Base-by-base conservation (phyloP, 345 rosid species). In the Arabis alpina region DNA sequence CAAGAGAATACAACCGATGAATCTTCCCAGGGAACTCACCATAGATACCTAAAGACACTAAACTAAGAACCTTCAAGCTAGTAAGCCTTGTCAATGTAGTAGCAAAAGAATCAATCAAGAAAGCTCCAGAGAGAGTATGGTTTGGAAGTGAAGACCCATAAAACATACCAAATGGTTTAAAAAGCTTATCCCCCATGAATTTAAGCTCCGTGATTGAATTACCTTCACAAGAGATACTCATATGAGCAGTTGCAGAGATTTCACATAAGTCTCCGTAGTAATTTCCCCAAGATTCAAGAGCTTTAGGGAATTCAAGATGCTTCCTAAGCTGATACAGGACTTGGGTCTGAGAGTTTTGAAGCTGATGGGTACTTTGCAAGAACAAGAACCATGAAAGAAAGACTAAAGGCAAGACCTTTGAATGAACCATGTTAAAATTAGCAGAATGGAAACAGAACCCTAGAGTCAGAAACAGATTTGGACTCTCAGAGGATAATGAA, bases 41-140 rank as follows among this genome's bases (percentile, higher is more conserved):
- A 90, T 90, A 89, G 57, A 94, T 89, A 52, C 99, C 99, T 76
- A 94, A 58, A 64, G 96, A 89, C 68, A 88, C 96, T 71, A 94
- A 83, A 53, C 88, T 81, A 61, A 94, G 82, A 39, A 86, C 86
- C 77, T 75, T 91, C 79, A 94, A 84, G 81, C 82, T 85, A 49
- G 90, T 61, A 64, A 94, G 81, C 84, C 99, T 84, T 54, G 99
- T 79, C 81, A 91, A 74, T 27, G 97, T 91, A 6, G 97, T 94
- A 40, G 77, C 79, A 56, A 94, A 82, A 36, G 97, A 91, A 82
- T 91, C 93, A 64, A 94, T 80, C 1, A 90, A 81, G 86, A 94
- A 94, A 67, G 78, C 65, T 54, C 53, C 51, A 43, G 99, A 91
- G 5, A 94, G 75, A 59, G 99, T 94, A 49, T 75, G 81, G 70